Evolutionary conservation across 2,329 filamentous ascomycete genomes (phyloP).

Genomic region (Stemphylium beticola): DNA sequence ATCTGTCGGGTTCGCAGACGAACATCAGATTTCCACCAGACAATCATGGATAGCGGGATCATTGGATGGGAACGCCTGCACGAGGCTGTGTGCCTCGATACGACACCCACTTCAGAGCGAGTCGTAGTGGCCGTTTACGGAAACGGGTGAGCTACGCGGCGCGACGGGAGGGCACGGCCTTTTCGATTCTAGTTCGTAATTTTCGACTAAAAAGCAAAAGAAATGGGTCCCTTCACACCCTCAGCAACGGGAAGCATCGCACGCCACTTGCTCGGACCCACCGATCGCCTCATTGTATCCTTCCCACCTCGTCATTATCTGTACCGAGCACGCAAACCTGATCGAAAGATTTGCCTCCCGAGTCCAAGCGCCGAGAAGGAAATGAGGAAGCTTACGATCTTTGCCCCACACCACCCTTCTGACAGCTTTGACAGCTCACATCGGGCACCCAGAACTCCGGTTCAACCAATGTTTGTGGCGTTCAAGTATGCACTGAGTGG

Average conservation of each 20-base stretch:
- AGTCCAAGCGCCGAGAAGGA: not conserved
- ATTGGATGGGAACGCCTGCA: not conserved
- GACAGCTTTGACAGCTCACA: not conserved
- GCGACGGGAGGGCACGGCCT: not conserved
- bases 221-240: not conserved
- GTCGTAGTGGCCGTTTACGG: not conserved
- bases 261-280: not conserved
- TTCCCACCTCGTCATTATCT: not conserved
- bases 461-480: conserved; percentile 2
- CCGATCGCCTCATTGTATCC: not conserved
- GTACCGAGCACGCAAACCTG: not conserved
- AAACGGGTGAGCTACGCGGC: not conserved
- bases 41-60: not conserved
- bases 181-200: not conserved
- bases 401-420: not conserved
- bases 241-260: not conserved
- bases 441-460: not conserved
- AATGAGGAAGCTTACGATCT: not conserved
- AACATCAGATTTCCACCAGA: not conserved
- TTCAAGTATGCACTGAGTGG: not conserved
- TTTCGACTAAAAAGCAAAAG: not conserved
- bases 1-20: not conserved
- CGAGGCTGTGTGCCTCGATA: not conserved
- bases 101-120: not conserved
- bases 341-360: not conserved